Conservation (phyloP, 345 rosid genomes). For the Eucalyptus regnans region DNA sequence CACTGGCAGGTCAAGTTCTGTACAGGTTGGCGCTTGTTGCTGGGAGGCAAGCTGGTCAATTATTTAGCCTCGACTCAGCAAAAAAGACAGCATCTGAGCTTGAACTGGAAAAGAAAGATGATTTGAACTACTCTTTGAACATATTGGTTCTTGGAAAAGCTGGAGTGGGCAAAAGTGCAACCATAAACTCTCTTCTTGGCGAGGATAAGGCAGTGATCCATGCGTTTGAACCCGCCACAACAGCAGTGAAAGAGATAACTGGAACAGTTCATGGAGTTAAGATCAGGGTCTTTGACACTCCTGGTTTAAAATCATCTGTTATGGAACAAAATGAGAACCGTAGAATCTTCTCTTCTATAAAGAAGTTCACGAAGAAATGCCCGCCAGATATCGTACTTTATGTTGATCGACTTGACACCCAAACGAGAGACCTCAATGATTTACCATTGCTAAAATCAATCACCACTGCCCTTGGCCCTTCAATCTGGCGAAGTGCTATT, state of each 20-base stretch:
- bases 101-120: slow-evolving; percentile 56
- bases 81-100: slow-evolving; percentile 60
- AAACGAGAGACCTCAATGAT: slow-evolving; percentile 79
- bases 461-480: slow-evolving; percentile 55
- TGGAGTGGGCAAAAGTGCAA: slow-evolving; percentile 96
- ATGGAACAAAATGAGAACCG: slow-evolving; percentile 65
- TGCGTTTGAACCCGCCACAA: slow-evolving; percentile 75
- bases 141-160: slow-evolving; percentile 85
- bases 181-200: slow-evolving; percentile 79
- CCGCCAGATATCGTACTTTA: slow-evolving; percentile 86
- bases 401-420: slow-evolving; percentile 81
- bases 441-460: slow-evolving; percentile 64
- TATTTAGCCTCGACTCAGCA: slow-evolving; percentile 73
- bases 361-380: slow-evolving; percentile 49
- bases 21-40: slow-evolving; percentile 67
- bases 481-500: slow-evolving; percentile 83
- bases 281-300: slow-evolving; percentile 65
- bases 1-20: slow-evolving; percentile 71
- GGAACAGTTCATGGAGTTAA: slow-evolving; percentile 64
- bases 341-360: slow-evolving; percentile 52
- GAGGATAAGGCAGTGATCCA: slow-evolving; percentile 53
- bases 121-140: slow-evolving; percentile 57
- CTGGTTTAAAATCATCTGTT: slow-evolving; percentile 75
- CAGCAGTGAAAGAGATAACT: slow-evolving; percentile 50
- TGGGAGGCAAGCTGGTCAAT: slow-evolving; percentile 61